Percentiles rank a stretch among this genome's conserved stretches.
Evolutionary conservation across 441 rosid species (phyloP).

Genomic region (Brassica hybrid): DNA sequence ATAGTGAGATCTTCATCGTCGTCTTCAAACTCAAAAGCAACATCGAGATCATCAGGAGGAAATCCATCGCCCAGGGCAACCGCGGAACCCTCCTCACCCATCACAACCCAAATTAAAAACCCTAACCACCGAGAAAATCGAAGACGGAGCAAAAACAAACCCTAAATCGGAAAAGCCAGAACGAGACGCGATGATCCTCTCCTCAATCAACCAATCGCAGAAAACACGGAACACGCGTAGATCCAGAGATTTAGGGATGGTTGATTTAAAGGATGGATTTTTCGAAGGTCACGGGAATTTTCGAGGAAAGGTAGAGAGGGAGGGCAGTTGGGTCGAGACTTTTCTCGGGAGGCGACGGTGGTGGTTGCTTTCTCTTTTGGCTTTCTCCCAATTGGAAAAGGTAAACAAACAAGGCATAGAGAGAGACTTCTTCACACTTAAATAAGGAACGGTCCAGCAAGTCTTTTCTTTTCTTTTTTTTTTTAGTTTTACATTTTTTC

Average conservation of each 20-base stretch:
- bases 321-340: slow-evolving; percentile 40
- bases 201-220: slow-evolving; percentile 4
- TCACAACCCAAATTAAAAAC: slow-evolving; percentile 35
- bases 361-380: slow-evolving; percentile 29
- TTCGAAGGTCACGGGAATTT: slow-evolving; percentile 36
- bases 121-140: slow-evolving; percentile 3
- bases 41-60: slow-evolving; percentile 40
- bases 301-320: slow-evolving; percentile 36
- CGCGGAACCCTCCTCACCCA: slow-evolving; percentile 44
- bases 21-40: slow-evolving; percentile 42
- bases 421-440: slow-evolving; percentile 37
- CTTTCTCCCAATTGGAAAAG: slow-evolving; percentile 40
- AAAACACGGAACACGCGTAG: slow-evolving; percentile 8
- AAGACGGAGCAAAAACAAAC: background rate
- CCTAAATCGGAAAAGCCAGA: slow-evolving; percentile 37
- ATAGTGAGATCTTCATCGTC: slow-evolving; percentile 53
- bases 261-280: background rate
- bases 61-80: slow-evolving; percentile 30
- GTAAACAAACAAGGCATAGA: background rate
- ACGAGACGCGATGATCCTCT: slow-evolving; percentile 15
- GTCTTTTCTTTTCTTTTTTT: background rate
- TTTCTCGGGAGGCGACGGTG: slow-evolving; percentile 35
- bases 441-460: slow-evolving; percentile 41
- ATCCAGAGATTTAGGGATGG: slow-evolving; percentile 12
- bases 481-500: too few relatives aligned